Base-by-base conservation (phyloP, 441 rosid species). In the Omphalea diandra region DNA sequence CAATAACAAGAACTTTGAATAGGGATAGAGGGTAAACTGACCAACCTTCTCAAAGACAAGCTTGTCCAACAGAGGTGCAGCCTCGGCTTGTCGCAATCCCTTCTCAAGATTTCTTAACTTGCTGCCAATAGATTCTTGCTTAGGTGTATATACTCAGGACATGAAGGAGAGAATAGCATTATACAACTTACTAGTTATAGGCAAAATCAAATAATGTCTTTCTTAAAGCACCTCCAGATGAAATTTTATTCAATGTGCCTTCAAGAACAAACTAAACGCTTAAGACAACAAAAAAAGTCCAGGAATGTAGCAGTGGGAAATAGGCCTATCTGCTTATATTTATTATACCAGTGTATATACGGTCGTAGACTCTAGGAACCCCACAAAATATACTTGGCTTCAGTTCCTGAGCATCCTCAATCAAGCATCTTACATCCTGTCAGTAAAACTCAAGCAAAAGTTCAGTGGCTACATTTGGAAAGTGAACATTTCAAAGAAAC, bases 341-440 rank as follows among this genome's bases (percentile, higher is more conserved):
- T n/a, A 24, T 27, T 20, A 9, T 83, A 92, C 99, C 97, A 9
- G 84, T 88, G 74, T 92, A 87, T 65, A 92, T 76, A 36, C 92
- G 85, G 64, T 92, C 97, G 58, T 84, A 92, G 79, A 94, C 94
- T 86, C 98, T 81, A 22, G 98, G 99, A 75, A 92, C 99, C 27
- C 85, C 96, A 41, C 85, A 89, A 71, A 92, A 88, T 35, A 86
- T 87, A 20, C 88, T 92, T 36, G 98, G 98, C 76, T 94, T 89
- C 64, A 92, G 75, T 74, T 87, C 94, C 52, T 89, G 94, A 54
- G 91, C 67, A 78, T 94, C 98, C 20, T 90, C 97, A 82, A 92
- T 79, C 84, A 92, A 44, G 76, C 68, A 80, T 27, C 94, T 75
- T 49, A 87, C 87, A 82, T 92, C 99, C 98, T 94, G 54, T 3